Evolutionary conservation across 352 stramenopile genomes (phyloP).

Genomic region (Globisporangium lucens): DNA sequence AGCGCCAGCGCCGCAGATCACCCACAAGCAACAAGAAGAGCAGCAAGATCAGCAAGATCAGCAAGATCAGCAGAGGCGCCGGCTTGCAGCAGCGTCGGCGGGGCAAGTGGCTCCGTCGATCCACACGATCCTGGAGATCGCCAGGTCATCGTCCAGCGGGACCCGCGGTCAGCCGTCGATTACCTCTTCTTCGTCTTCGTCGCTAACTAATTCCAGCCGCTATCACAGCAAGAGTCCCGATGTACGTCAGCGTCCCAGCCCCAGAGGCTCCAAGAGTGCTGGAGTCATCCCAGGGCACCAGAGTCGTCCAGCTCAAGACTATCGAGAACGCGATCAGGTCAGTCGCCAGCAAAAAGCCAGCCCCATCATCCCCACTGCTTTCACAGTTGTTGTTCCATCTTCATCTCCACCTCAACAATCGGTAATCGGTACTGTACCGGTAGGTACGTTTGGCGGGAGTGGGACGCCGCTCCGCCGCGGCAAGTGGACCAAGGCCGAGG

Average conservation of each 20-base stretch:
- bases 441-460: constrained; percentile 2
- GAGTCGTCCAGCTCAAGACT: background rate
- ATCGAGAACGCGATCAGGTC: background rate
- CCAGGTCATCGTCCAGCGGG: background rate
- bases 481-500: constrained; percentile 70
- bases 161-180: background rate
- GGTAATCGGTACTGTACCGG: background rate
- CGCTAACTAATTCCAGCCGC: background rate
- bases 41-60: background rate
- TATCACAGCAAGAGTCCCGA: background rate
- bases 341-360: background rate
- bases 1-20: background rate
- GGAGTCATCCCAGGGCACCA: background rate
- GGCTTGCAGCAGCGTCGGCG: background rate
- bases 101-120: constrained; percentile 4
- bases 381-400: background rate
- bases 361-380: background rate
- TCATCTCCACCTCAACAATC: background rate
- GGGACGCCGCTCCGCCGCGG: constrained; percentile 43
- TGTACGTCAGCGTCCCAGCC: background rate
- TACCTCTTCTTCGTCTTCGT: background rate
- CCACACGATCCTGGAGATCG: constrained; percentile 13
- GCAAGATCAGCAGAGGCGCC: background rate
- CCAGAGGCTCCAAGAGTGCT: background rate
- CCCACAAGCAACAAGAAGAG: background rate